Percentiles rank a stretch among this genome's conserved stretches.
Evolutionary conservation across 2,329 filamentous ascomycete species (phyloP).

Genomic region (Ophiocordyceps sinensis): DNA sequence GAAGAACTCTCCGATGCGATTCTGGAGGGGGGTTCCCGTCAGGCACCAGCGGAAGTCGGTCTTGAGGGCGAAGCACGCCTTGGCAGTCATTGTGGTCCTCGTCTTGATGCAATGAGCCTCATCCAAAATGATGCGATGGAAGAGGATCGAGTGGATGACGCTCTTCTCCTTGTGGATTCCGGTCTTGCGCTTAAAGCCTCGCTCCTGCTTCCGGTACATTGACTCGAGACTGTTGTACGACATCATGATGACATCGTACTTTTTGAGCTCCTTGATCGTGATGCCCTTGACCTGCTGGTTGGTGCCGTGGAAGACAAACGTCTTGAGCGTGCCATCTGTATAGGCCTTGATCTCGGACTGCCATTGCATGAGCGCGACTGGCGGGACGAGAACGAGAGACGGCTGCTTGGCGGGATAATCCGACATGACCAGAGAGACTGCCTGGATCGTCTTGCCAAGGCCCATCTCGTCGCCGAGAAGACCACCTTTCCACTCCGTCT

Average conservation of each 20-base stretch:
- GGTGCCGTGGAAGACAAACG: conserved; percentile 79
- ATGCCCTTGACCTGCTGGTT: conserved; percentile 72
- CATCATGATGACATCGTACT: conserved; percentile 90
- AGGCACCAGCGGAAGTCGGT: conserved; percentile 90
- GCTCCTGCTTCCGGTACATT: conserved; percentile 81
- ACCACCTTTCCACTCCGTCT: conserved; percentile 73
- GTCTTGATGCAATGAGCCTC: conserved; percentile 93
- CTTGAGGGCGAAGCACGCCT: conserved; percentile 83
- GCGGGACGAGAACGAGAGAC: conserved; percentile 77
- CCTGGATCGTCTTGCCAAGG: conserved; percentile 96
- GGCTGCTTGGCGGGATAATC: conserved; percentile 77
- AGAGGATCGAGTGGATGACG: conserved; percentile 70
- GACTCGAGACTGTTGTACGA: conserved; percentile 90
- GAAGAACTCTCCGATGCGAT: conserved; percentile 94
- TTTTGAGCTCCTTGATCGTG: conserved; percentile 57
- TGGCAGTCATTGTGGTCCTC: conserved; percentile 79
- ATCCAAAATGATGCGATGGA: conserved; percentile 85
- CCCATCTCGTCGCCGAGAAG: conserved; percentile 97
- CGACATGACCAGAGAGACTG: conserved; percentile 95
- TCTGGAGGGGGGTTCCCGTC: conserved; percentile 88
- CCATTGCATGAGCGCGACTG: conserved; percentile 94
- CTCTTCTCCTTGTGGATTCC: conserved; percentile 68
- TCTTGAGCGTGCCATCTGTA: conserved; percentile 79
- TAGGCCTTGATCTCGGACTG: conserved; percentile 65
- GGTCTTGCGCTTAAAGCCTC: conserved; percentile 71